A percentile compares a stretch with the other conserved stretches of the same genome.
phyloP scores from a whole-genome alignment of 306 rosid genomes.

The Psophocarpus tetragonolobus region DNA sequence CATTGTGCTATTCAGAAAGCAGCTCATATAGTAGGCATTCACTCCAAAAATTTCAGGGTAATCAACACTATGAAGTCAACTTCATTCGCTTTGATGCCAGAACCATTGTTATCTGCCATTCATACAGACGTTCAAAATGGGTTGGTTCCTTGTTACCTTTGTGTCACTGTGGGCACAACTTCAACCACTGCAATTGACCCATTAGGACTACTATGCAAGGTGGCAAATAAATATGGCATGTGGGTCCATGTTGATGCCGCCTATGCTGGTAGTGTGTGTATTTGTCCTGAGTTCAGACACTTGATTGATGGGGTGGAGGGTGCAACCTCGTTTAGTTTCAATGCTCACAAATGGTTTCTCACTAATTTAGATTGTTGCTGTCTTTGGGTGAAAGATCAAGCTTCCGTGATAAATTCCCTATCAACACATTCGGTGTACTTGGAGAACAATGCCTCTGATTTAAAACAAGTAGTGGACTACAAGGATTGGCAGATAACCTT shows the following conservation, averaged over 20 bases:
- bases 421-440: constrained; percentile 49
- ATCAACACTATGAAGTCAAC: constrained; percentile 32
- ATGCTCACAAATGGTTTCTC: constrained; percentile 70
- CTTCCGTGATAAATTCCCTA: constrained; percentile 32
- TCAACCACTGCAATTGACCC: constrained; percentile 64
- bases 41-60: constrained; percentile 38
- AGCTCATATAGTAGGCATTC: constrained; percentile 54
- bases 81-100: constrained; percentile 43
- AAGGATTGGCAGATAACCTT: constrained; percentile 67
- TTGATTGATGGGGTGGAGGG: constrained; percentile 50
- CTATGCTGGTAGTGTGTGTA: constrained; percentile 62
- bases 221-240: constrained; percentile 44
- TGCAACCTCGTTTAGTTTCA: constrained; percentile 56
- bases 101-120: constrained; percentile 9
- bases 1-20: constrained; percentile 58
- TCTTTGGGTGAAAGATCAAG: constrained; percentile 60
- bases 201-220: constrained; percentile 39
- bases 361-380: constrained; percentile 57
- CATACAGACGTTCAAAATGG: constrained; percentile 44
- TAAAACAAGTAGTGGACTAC: constrained; percentile 54
- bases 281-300: constrained; percentile 66
- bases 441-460: constrained; percentile 52
- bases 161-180: constrained; percentile 65
- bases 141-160: constrained; percentile 59
- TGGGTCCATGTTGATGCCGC: constrained; percentile 82